Conservation (phyloP, 225 moss, liverwort and hornwort species). For the Pseudisothecium myosuroides region DNA sequence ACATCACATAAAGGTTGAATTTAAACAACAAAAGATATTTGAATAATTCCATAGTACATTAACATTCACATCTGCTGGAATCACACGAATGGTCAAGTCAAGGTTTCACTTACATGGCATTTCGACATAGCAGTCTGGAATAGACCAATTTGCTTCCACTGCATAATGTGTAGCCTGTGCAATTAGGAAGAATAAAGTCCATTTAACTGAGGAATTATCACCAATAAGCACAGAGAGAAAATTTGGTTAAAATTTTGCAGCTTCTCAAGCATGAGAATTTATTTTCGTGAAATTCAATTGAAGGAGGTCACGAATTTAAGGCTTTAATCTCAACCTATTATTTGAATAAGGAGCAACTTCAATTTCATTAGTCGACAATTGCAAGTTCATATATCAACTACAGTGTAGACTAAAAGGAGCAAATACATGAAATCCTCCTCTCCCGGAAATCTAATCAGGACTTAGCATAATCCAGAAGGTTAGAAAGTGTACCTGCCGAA, state of each 20-base stretch:
- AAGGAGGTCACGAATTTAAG: not conserved
- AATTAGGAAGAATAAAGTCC: not conserved
- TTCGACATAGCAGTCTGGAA: constrained; percentile 51
- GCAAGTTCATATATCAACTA: not conserved
- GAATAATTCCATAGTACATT: not conserved
- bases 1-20: not conserved
- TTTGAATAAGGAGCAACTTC: not conserved
- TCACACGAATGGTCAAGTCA: not conserved
- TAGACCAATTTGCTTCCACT: constrained; percentile 41
- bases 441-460: not conserved
- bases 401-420: not conserved
- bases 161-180: constrained; percentile 58
- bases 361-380: not conserved
- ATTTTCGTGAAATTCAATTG: not conserved
- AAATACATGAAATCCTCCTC: not conserved
- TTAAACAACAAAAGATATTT: not conserved
- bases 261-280: not conserved
- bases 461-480: not conserved
- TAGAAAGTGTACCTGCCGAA: constrained; percentile 45
- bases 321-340: not conserved
- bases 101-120: constrained; percentile 63
- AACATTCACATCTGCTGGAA: not conserved
- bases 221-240: not conserved
- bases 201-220: not conserved
- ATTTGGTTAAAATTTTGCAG: not conserved